Evolutionary conservation across 2,329 filamentous ascomycete species (phyloP).

Genomic region (Rhynchosporium agropyri): DNA sequence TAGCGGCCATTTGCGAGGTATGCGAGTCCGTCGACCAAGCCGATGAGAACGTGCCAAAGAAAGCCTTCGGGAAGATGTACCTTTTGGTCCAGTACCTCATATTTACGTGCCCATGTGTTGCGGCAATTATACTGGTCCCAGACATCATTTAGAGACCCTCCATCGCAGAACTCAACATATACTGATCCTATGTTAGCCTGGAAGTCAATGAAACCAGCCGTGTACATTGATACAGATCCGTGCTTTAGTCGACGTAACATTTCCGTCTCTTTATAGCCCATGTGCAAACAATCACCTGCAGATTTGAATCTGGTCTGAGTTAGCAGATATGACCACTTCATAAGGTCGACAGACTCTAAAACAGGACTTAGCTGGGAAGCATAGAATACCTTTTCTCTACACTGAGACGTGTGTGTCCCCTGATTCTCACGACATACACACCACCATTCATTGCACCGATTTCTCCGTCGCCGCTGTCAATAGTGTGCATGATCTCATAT

Average conservation of each 20-base stretch:
- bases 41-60: slow-evolving; percentile 38
- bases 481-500: slow-evolving; percentile 34
- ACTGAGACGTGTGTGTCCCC: slow-evolving; percentile 13
- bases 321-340: neutral
- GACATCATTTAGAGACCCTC: slow-evolving; percentile 35
- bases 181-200: slow-evolving; percentile 28
- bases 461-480: slow-evolving; percentile 32
- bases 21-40: slow-evolving; percentile 36
- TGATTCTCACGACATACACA: slow-evolving; percentile 35
- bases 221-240: slow-evolving; percentile 32
- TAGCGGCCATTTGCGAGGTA: slow-evolving; percentile 33
- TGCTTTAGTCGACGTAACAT: slow-evolving; percentile 34
- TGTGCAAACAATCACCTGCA: neutral
- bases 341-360: too few relatives aligned
- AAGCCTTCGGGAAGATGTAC: slow-evolving; percentile 33
- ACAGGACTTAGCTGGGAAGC: neutral
- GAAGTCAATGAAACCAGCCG: slow-evolving; percentile 29
- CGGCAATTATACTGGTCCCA: slow-evolving; percentile 28
- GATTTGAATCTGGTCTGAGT: slow-evolving; percentile 16
- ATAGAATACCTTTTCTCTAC: slow-evolving; percentile 27
- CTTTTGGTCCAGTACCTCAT: neutral
- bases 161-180: slow-evolving; percentile 40
- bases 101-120: slow-evolving; percentile 5
- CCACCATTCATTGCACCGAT: slow-evolving; percentile 40
- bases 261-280: slow-evolving; percentile 30